These are phyloP conservation scores for Hymenotorrendiella dingleyae DNA, from an alignment of 2,329 filamentous ascomycete species.

Conservation along the genomic window DNA sequence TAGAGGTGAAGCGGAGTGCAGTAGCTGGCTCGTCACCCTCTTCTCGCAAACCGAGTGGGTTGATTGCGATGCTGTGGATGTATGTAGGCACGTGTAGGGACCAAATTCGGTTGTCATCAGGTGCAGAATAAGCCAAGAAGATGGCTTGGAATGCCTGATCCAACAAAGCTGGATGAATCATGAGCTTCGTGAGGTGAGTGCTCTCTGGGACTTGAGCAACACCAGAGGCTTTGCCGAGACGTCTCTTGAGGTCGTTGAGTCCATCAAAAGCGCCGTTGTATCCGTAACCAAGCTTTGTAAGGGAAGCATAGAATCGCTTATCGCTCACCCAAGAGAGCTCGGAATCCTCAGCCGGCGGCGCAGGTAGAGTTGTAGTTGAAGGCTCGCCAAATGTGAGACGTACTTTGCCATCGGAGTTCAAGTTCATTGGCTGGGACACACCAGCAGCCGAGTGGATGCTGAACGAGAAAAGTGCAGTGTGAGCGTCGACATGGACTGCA, in stretches of 20 bases:
- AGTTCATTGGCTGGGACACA: neutral
- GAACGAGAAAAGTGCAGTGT: neutral
- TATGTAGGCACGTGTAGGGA: conserved; percentile 12
- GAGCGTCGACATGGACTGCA: conserved; percentile 1
- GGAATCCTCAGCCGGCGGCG: neutral
- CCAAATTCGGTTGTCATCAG: conserved; percentile 12
- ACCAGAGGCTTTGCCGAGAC: neutral
- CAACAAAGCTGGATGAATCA: conserved; percentile 46
- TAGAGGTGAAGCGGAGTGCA: conserved; percentile 4
- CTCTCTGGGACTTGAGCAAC: neutral
- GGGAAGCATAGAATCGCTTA: too few relatives aligned
- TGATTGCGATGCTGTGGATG: conserved; percentile 6
- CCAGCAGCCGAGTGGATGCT: neutral
- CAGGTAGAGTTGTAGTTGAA: neutral
- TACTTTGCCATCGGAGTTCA: conserved; percentile 6
- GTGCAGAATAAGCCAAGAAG: conserved; percentile 28
- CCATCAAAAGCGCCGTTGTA: too few relatives aligned
- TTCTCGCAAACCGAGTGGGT: too few relatives aligned
- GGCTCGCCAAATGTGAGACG: conserved; percentile 1
- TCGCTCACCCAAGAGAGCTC: too few relatives aligned
- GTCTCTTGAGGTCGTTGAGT: neutral
- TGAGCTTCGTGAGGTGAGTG: conserved; percentile 8
- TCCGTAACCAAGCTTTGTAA: too few relatives aligned
- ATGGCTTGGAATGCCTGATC: conserved; percentile 50
- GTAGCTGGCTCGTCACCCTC: too few relatives aligned